Base-by-base conservation (phyloP, 2,329 filamentous ascomycete species). In the Sarocladiaceae sp. region DNA sequence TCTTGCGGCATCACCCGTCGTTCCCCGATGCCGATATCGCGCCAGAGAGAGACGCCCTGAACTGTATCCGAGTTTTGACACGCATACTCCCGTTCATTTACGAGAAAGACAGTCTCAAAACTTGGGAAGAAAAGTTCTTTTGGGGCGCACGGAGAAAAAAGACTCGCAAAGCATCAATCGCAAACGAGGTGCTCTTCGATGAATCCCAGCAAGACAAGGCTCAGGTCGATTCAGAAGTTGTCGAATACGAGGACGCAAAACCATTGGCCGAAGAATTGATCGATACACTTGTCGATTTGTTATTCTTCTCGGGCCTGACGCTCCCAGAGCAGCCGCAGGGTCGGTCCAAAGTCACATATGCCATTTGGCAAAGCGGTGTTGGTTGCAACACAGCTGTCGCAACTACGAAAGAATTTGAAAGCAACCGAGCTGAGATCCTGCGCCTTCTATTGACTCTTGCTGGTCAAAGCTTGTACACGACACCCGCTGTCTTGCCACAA, bases 331-430 rank as follows among this genome's bases (percentile, higher is more conserved):
- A 88, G 37, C 78, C 83, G 13, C 78, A 84, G 53, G 82, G 83
- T 51, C 90, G 87, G 63, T 80, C 81, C 56, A 95, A 94, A 66
- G 88, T 97, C 52, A 88, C 87, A 7, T 96, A 94, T 70, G 87
- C 90, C 51, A 97, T 99, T 65, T 99, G 94, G 94, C 91, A 97
- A 72, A 97, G 90, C 64, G 94, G 94, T 46, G 93, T 99, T 26
- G 94, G 94, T 13, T 97, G 93, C 74, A 96, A 96, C 67, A 89
- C 88, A 15, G 83, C 91, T 4, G 84, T 95, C 60, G 86, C 86
- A 10, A 93, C 91, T 3, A 97, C 86, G 50, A 96, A 90, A 67
- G 92, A 97, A 62, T 87, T 90, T 54, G 94, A 99, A 72, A 95
- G 80, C 71, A 97, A 97, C 68, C 83, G 94, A 54, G 91, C 88